These are phyloP conservation scores for Panicum miliaceum DNA, from an alignment of 176 grass and related monocot species.

Conservation along the genomic window DNA sequence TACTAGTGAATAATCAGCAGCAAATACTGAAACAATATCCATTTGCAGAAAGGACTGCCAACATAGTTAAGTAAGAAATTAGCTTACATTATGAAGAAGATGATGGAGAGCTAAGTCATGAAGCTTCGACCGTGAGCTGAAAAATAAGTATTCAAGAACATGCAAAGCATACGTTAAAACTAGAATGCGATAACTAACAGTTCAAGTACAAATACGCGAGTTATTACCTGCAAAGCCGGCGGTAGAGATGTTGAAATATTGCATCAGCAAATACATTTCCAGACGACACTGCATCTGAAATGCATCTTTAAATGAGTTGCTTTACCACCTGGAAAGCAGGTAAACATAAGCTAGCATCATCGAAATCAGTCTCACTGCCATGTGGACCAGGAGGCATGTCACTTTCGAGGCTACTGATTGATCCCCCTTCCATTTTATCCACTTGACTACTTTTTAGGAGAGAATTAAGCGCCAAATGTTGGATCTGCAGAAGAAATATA, in stretches of 20 bases:
- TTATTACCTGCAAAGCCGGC: constrained; percentile 91
- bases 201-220: constrained; percentile 35
- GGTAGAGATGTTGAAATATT: constrained; percentile 90
- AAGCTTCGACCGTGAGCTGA: constrained; percentile 95
- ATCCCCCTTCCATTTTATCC: constrained; percentile 91
- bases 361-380: constrained; percentile 68
- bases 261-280: constrained; percentile 97
- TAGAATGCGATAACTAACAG: constrained; percentile 24
- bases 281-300: constrained; percentile 91
- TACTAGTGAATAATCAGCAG: constrained; percentile 18
- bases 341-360: constrained; percentile 69
- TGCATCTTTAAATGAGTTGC: constrained; percentile 90
- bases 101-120: constrained; percentile 95
- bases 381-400: constrained; percentile 50
- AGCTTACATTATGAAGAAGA: constrained; percentile 90
- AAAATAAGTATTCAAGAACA: constrained; percentile 48
- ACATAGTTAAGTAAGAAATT: constrained; percentile 9
- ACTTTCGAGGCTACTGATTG: constrained; percentile 57
- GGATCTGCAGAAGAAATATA: constrained; percentile 71
- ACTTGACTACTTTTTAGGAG: constrained; percentile 90
- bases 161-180: constrained; percentile 17
- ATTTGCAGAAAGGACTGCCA: neutral
- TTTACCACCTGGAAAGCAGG: constrained; percentile 94
- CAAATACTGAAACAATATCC: constrained; percentile 26
- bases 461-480: constrained; percentile 96